Percentiles rank a stretch among this genome's conserved stretches.
phyloP scores from a whole-genome alignment of 169 alveolate species.

The Cryptosporidium parvum region DNA sequence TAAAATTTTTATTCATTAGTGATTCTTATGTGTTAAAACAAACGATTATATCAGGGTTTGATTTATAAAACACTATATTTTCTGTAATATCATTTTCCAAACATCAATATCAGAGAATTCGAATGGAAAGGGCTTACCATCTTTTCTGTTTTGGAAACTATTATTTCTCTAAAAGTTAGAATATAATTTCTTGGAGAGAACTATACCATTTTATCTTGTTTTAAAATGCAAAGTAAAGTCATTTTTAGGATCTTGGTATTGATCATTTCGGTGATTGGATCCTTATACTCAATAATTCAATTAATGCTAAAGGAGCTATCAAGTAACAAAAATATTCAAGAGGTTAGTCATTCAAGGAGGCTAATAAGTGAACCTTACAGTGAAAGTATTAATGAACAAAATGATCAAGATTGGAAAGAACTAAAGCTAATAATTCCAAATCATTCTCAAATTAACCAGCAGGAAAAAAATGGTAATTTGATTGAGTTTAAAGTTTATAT shows the following conservation, averaged over 20 bases:
- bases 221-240: not conserved
- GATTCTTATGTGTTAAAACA: not conserved
- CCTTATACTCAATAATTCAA: not conserved
- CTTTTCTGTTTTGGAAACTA: too few relatives aligned
- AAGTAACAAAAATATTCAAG: not conserved
- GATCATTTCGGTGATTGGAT: not conserved
- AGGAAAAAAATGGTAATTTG: not conserved
- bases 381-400: not conserved
- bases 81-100: not conserved
- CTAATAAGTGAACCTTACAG: not conserved
- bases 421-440: not conserved
- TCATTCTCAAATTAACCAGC: not conserved
- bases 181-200: not conserved
- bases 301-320: not conserved
- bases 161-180: too few relatives aligned
- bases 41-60: too few relatives aligned
- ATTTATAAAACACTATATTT: not conserved
- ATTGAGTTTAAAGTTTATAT: conserved; percentile 22
- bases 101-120: not conserved
- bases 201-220: not conserved
- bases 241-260: not conserved
- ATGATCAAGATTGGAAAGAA: conserved; percentile 7
- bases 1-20: not conserved
- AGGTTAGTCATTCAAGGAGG: not conserved
- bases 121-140: not conserved